phyloP scores from a whole-genome alignment of 768 basidiomycete genomes.

The Lentinula sp. region DNA sequence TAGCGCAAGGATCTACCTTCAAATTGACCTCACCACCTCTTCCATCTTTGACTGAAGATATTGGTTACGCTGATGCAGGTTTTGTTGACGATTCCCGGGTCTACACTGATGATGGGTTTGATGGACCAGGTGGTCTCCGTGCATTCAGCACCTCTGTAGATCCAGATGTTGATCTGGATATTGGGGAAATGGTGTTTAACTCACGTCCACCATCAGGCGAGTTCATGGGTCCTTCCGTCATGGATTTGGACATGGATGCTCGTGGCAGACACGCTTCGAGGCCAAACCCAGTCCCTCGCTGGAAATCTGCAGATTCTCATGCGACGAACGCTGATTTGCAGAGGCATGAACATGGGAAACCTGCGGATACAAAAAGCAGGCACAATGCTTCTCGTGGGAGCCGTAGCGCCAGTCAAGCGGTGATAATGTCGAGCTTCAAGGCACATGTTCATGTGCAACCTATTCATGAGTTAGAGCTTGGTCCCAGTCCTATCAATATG shows the following conservation, averaged over 20 bases:
- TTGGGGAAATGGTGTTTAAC: slow-evolving; percentile 2
- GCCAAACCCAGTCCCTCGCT: background rate
- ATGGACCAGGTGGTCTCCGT: slow-evolving; percentile 1
- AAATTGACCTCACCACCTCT: background rate
- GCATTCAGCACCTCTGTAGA: slow-evolving; percentile 1
- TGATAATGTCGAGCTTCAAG: slow-evolving; percentile 1
- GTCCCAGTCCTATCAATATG: background rate
- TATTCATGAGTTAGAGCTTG: background rate
- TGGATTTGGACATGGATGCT: slow-evolving; percentile 1
- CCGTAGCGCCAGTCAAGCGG: background rate
- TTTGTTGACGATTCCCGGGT: slow-evolving; percentile 1
- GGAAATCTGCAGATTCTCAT: slow-evolving; percentile 3
- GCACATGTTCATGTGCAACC: background rate
- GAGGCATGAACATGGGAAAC: background rate
- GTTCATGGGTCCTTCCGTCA: slow-evolving; percentile 1
- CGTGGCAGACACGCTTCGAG: slow-evolving; percentile 1
- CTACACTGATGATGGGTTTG: slow-evolving; percentile 4
- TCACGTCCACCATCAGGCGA: slow-evolving; percentile 3
- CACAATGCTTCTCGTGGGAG: background rate
- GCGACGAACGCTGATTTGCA: background rate
- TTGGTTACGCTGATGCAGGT: slow-evolving; percentile 1
- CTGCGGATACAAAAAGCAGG: background rate
- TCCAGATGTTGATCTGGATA: background rate
- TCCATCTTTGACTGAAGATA: background rate
- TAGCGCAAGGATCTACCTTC: background rate